phyloP scores from a whole-genome alignment of 1,284 basidiomycete species.

The Ganoderma multipileum region DNA sequence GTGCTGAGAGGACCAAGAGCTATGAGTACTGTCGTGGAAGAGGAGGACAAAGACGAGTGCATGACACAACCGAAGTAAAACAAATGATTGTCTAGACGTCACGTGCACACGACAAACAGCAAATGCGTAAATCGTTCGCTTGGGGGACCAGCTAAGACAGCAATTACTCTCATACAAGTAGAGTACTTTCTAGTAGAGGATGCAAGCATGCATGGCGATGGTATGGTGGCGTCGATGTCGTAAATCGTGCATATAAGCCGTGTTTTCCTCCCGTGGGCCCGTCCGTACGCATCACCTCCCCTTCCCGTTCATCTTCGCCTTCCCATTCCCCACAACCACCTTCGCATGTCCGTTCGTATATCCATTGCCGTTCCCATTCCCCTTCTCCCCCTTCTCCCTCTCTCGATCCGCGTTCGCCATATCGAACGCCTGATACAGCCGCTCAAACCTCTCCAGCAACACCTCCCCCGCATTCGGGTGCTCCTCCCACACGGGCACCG shows the following conservation, averaged over 20 bases:
- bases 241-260: background rate
- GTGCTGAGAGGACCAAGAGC: background rate
- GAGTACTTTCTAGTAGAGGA: background rate
- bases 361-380: background rate
- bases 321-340: background rate
- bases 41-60: background rate
- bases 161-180: background rate
- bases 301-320: background rate
- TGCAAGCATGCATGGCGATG: background rate
- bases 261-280: background rate
- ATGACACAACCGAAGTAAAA: too few species aligned
- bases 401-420: slow-evolving; percentile 14
- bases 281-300: background rate
- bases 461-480: slow-evolving; percentile 50
- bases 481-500: slow-evolving; percentile 59
- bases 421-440: slow-evolving; percentile 47
- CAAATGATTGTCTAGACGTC: background rate
- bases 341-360: slow-evolving; percentile 53
- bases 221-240: background rate
- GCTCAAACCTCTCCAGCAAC: slow-evolving; percentile 64
- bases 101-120: background rate
- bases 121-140: too few species aligned
- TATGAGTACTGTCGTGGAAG: background rate
- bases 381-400: slow-evolving; percentile 4
- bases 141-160: too few species aligned